These are phyloP conservation scores for Magnolia kwangsiensis DNA, from an alignment of 164 flowering plant genomes.

Conservation along the genomic window DNA sequence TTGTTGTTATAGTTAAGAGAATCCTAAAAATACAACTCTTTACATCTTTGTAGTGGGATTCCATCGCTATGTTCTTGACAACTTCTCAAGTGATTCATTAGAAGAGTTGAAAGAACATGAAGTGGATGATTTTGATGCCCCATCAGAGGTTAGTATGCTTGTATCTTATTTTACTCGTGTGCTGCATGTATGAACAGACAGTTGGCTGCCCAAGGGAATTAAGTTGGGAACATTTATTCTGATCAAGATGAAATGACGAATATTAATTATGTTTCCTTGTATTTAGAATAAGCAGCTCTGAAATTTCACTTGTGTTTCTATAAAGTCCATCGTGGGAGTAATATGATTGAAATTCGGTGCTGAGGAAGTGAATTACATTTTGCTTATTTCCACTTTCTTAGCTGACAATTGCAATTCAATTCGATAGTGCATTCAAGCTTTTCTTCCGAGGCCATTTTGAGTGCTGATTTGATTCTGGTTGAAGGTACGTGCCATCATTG, in stretches of 20 bases:
- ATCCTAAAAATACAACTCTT: not conserved
- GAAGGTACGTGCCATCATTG: conserved; percentile 85
- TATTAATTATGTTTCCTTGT: no score
- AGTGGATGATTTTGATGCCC: conserved; percentile 77
- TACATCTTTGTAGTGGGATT: conserved; percentile 57
- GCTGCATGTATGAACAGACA: not conserved
- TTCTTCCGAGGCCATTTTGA: not conserved
- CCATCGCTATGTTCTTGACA: conserved; percentile 68
- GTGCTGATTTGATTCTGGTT: conserved; percentile 1
- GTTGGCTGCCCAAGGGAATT: not conserved
- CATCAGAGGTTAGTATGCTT: conserved; percentile 71
- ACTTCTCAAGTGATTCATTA: conserved; percentile 37
- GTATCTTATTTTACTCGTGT: not conserved
- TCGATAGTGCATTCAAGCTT: not conserved
- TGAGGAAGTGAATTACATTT: no score
- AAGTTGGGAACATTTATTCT: not conserved
- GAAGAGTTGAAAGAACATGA: conserved; percentile 53
- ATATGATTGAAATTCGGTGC: no score
- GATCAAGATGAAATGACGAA: not conserved
- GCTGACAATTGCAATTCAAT: no score
- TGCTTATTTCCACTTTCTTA: no score
- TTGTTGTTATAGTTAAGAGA: not conserved
- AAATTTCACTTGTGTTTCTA: no score
- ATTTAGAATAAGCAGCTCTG: no score
- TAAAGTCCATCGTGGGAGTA: no score